phyloP scores from a whole-genome alignment of 306 rosid genomes.

The Medicago truncatula region DNA sequence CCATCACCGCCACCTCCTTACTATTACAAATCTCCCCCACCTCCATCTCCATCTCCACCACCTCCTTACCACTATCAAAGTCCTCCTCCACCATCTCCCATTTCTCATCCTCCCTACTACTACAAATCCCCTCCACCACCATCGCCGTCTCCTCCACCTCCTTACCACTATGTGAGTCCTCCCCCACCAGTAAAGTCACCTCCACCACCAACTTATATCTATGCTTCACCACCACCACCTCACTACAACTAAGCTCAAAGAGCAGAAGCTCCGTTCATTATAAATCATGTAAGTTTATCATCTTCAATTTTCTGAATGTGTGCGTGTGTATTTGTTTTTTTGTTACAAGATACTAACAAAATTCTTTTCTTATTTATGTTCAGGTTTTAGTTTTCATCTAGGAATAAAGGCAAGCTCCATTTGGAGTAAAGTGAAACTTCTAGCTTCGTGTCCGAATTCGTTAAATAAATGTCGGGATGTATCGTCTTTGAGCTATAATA shows the following conservation, averaged over 20 bases:
- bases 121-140: constrained; percentile 77
- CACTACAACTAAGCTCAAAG: constrained; percentile 46
- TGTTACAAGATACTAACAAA: background rate
- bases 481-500: constrained; percentile 37
- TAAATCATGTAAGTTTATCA: constrained; percentile 62
- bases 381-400: constrained; percentile 69
- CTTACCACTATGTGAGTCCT: constrained; percentile 64
- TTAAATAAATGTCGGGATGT: constrained; percentile 63
- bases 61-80: constrained; percentile 55
- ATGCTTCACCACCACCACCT: constrained; percentile 75
- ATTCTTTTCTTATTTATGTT: background rate
- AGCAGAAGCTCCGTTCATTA: constrained; percentile 27
- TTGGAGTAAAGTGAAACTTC: constrained; percentile 48
- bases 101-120: constrained; percentile 53
- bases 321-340: background rate
- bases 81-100: constrained; percentile 60
- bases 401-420: constrained; percentile 72
- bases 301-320: background rate
- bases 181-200: constrained; percentile 55
- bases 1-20: constrained; percentile 52
- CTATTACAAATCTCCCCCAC: constrained; percentile 55
- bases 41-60: constrained; percentile 51
- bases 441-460: constrained; percentile 54
- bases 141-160: constrained; percentile 59
- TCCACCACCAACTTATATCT: constrained; percentile 63